A percentile compares a stretch with the other conserved stretches of the same genome.
Conservation (phyloP, 495 filamentous ascomycete genomes). For the Daldinia childiae region DNA sequence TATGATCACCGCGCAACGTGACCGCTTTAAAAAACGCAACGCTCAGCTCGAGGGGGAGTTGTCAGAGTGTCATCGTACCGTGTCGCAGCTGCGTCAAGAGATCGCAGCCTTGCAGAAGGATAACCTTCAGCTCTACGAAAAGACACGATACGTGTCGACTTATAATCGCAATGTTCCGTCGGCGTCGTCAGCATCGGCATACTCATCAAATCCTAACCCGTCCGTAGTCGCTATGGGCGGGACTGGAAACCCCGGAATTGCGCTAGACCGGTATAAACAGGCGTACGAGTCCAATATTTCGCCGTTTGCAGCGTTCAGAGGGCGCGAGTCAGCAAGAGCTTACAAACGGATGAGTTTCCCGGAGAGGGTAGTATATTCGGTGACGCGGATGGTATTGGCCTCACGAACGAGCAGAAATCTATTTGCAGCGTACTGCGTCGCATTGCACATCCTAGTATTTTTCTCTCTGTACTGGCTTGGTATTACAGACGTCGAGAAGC, state of each 20-base stretch:
- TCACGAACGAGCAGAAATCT: slow-evolving; percentile 90
- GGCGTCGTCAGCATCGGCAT: slow-evolving; percentile 76
- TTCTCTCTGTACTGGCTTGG: slow-evolving; percentile 86
- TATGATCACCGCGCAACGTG: slow-evolving; percentile 97
- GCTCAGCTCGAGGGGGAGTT: slow-evolving; percentile 90
- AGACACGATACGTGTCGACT: slow-evolving; percentile 93
- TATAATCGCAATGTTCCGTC: slow-evolving; percentile 75
- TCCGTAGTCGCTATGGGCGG: slow-evolving; percentile 69
- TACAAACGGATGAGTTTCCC: slow-evolving; percentile 94
- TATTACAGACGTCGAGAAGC: slow-evolving; percentile 55
- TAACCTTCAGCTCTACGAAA: slow-evolving; percentile 96
- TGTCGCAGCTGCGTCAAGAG: slow-evolving; percentile 89
- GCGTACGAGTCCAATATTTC: slow-evolving; percentile 96
- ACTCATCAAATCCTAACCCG: slow-evolving; percentile 75
- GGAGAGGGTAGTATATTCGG: slow-evolving; percentile 87
- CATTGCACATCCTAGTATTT: slow-evolving; percentile 87
- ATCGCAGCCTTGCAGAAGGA: slow-evolving; percentile 93
- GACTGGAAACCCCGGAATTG: slow-evolving; percentile 62
- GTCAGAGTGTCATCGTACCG: slow-evolving; percentile 78
- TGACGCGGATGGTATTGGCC: slow-evolving; percentile 90
- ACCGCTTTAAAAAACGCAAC: slow-evolving; percentile 98
- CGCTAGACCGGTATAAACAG: slow-evolving; percentile 86
- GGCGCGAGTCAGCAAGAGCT: slow-evolving; percentile 89
- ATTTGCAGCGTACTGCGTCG: slow-evolving; percentile 94
- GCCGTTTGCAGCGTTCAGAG: slow-evolving; percentile 93